Evolutionary conservation across 2,329 filamentous ascomycete species (phyloP).

Genomic region (Aspergillus eucalypticola): DNA sequence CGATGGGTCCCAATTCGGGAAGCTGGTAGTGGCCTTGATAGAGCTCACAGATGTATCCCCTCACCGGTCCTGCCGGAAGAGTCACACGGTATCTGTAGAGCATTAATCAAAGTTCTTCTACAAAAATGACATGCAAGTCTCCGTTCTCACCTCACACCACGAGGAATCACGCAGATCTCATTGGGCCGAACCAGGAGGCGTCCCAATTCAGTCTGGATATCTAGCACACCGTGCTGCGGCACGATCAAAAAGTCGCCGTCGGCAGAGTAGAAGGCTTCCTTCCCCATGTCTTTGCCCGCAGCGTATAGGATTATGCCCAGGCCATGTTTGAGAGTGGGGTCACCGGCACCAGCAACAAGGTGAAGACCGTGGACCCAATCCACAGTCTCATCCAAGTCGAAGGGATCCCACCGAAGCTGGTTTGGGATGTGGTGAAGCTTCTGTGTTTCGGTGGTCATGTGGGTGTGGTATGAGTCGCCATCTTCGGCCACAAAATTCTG

Average conservation of each 20-base stretch:
- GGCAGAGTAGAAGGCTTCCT: conserved; percentile 78
- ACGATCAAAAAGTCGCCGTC: conserved; percentile 79
- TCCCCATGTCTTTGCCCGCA: conserved; percentile 75
- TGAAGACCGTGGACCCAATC: conserved; percentile 70
- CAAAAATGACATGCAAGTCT: not conserved
- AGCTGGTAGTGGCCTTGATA: conserved; percentile 72
- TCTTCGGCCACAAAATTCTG: conserved; percentile 50
- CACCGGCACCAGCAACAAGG: conserved; percentile 75
- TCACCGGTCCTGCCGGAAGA: conserved; percentile 61
- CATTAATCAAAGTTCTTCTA: not conserved
- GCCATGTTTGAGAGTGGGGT: conserved; percentile 75
- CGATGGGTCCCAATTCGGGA: conserved; percentile 72
- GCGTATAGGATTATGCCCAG: conserved; percentile 80
- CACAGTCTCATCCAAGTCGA: conserved; percentile 68
- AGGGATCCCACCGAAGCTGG: conserved; percentile 77
- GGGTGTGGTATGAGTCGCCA: conserved; percentile 48
- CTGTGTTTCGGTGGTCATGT: conserved; percentile 41
- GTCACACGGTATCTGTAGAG: conserved; percentile 63
- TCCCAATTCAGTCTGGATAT: conserved; percentile 77
- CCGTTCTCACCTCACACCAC: conserved; percentile 59
- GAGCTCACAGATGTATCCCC: conserved; percentile 75
- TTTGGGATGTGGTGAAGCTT: conserved; percentile 75
- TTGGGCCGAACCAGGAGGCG: conserved; percentile 72
- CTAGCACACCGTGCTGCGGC: conserved; percentile 70
- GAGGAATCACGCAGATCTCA: conserved; percentile 74